Percentiles rank a stretch among this genome's conserved stretches.
phyloP scores from a whole-genome alignment of 495 filamentous ascomycete species.

The Neurospora africana region DNA sequence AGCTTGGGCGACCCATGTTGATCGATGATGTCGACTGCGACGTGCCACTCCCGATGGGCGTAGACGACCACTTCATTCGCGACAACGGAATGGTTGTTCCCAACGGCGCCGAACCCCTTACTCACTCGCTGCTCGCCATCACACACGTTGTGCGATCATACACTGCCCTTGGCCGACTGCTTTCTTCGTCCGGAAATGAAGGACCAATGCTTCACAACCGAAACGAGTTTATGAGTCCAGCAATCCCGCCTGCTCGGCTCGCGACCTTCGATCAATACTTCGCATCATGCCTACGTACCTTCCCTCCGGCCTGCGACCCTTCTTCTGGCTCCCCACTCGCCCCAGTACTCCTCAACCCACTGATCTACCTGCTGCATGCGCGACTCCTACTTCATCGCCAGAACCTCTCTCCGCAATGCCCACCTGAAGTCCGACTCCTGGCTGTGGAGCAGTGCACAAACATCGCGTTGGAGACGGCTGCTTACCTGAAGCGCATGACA shows the following conservation, averaged over 20 bases:
- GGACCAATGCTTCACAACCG: background rate
- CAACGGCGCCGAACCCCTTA: slow-evolving; percentile 38
- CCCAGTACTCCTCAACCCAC: slow-evolving; percentile 58
- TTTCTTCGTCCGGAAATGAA: slow-evolving; percentile 41
- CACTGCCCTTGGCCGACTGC: slow-evolving; percentile 60
- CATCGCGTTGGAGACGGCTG: slow-evolving; percentile 66
- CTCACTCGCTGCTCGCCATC: slow-evolving; percentile 60
- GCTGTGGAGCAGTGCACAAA: slow-evolving; percentile 70
- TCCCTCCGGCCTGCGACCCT: slow-evolving; percentile 62
- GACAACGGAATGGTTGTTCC: slow-evolving; percentile 46
- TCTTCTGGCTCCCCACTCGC: slow-evolving; percentile 55
- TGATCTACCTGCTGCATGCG: slow-evolving; percentile 71
- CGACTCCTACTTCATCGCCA: slow-evolving; percentile 83
- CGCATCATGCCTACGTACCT: slow-evolving; percentile 56
- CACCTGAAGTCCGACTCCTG: slow-evolving; percentile 47
- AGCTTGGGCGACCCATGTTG: slow-evolving; percentile 69
- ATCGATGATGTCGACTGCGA: slow-evolving; percentile 91
- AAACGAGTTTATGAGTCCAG: slow-evolving; percentile 4
- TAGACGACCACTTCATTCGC: slow-evolving; percentile 74
- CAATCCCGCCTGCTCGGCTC: slow-evolving; percentile 59
- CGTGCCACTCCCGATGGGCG: slow-evolving; percentile 61
- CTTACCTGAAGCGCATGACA: slow-evolving; percentile 56
- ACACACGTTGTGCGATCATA: slow-evolving; percentile 81
- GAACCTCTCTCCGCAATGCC: slow-evolving; percentile 70
- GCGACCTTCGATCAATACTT: slow-evolving; percentile 79